Evolutionary conservation across 768 basidiomycete species (phyloP).

Genomic region (Leccinellum albellum): DNA sequence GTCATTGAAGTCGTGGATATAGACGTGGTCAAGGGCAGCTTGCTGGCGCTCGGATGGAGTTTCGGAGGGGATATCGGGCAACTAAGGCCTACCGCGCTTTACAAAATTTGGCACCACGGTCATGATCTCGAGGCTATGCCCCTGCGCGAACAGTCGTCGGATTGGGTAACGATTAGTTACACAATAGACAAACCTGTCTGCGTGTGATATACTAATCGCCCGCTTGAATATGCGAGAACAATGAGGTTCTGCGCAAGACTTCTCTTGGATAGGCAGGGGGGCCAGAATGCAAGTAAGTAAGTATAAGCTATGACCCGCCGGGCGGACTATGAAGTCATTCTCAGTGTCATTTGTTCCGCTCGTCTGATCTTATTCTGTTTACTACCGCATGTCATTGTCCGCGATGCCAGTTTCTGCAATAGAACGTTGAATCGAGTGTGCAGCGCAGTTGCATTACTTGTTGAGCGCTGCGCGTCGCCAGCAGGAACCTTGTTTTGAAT

Average conservation of each 20-base stretch:
- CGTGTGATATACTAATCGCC: not conserved
- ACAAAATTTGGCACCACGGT: not conserved
- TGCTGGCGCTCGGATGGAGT: not conserved
- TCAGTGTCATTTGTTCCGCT: not conserved
- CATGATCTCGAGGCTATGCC: not conserved
- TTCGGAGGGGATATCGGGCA: not conserved
- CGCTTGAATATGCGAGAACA: not conserved
- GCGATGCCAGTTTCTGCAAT: not conserved
- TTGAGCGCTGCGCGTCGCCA: no score
- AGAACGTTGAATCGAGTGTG: not conserved
- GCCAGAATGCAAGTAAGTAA: no score
- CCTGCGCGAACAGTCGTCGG: not conserved
- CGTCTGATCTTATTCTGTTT: no score
- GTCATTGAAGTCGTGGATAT: not conserved
- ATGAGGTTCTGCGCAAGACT: not conserved
- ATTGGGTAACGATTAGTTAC: not conserved
- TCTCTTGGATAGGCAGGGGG: no score
- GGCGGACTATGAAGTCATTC: not conserved
- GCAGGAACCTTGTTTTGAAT: no score
- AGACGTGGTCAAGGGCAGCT: not conserved
- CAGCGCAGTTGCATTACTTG: no score
- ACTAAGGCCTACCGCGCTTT: not conserved
- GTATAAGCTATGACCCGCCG: not conserved
- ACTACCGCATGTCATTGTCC: not conserved
- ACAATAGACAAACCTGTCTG: not conserved